These are phyloP conservation scores for Oryza punctata DNA, from an alignment of 176 grass and related monocot species.

Conservation along the genomic window DNA sequence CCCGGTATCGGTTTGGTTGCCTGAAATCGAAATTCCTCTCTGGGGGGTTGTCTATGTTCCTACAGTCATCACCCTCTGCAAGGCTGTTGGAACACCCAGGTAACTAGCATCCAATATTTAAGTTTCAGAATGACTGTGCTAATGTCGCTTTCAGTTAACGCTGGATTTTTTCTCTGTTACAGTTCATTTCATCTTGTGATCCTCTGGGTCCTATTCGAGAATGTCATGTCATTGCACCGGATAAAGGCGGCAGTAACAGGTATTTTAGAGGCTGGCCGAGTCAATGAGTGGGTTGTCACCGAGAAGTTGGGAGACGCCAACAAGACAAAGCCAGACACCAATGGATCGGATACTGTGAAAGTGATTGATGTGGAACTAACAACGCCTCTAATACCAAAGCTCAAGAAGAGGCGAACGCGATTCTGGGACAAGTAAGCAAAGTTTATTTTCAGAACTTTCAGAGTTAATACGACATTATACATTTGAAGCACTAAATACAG, in stretches of 20 bases:
- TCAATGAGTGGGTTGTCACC: conserved; percentile 97
- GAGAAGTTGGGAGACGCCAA: conserved; percentile 75
- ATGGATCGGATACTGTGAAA: conserved; percentile 47
- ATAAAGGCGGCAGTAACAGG: conserved; percentile 68
- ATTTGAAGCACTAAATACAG: background rate
- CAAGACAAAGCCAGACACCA: conserved; percentile 62
- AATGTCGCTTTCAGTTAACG: background rate
- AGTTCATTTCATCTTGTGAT: conserved; percentile 93
- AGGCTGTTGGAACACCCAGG: conserved; percentile 83
- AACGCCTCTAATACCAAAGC: conserved; percentile 45
- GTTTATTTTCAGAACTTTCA: conserved; percentile 5
- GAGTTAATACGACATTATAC: background rate
- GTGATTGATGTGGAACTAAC: conserved; percentile 50
- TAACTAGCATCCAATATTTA: conserved; percentile 28
- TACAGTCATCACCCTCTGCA: conserved; percentile 79
- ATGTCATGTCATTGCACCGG: conserved; percentile 89
- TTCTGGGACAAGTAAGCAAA: conserved; percentile 60
- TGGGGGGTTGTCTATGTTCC: conserved; percentile 90
- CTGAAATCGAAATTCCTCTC: conserved; percentile 71
- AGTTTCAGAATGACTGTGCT: conserved; percentile 1
- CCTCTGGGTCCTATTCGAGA: conserved; percentile 90
- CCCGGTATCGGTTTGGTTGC: conserved; percentile 70
- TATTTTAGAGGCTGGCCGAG: conserved; percentile 72
- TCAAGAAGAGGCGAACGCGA: conserved; percentile 47
- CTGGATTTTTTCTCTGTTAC: conserved; percentile 6